Evolutionary conservation across 345 rosid genomes (phyloP), one percentile per base, ranked within the genome.

Genomic region (Euphorbia pulcherrima): DNA sequence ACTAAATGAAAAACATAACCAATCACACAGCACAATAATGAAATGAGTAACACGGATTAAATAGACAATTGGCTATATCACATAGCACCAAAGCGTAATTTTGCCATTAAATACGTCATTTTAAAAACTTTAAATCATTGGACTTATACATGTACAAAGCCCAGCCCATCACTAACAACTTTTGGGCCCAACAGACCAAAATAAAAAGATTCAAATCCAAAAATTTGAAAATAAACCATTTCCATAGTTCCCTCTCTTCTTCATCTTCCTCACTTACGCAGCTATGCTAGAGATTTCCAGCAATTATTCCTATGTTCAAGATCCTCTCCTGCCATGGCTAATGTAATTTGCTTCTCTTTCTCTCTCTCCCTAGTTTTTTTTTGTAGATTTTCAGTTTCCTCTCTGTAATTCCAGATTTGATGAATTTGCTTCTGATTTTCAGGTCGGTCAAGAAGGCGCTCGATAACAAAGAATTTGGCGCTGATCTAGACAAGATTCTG

Each of bases 281-380:
- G 71, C 46, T 37, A 51, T 64, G 72, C 9, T 52, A 51, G 23
- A 72, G 8, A 70, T 26, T 4, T 26, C 68, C 30, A 74, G 55
- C 51, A 72, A 80, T 23, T 21, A 68, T 51, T 35, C 72, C 47
- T 55, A 77, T 28, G 71, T 56, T 69, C 73, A 23, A 3, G 88
- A 88, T 58, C 80, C 86, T 51, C 92, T 88, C 56, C 65, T 82
- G 21, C 90, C 84, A 11, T 88, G 94, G 92, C 87, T 88, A 37
- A 2, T 58, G 89, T 86, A 74, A n/a, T 18, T 53, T 20, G 60
- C 58, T 0, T 10, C 3, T 26, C 23, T 46, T 1, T 58, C 20
- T 11, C 62, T 47, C 8, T 23, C 1, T 66, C 30, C n/a, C n/a
- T n/a, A n/a, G n/a, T n/a, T n/a, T 13, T 17, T 24, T 9, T n/a